Conservation (phyloP, 139 green algal genomes). For the Coelastrella sp. region DNA sequence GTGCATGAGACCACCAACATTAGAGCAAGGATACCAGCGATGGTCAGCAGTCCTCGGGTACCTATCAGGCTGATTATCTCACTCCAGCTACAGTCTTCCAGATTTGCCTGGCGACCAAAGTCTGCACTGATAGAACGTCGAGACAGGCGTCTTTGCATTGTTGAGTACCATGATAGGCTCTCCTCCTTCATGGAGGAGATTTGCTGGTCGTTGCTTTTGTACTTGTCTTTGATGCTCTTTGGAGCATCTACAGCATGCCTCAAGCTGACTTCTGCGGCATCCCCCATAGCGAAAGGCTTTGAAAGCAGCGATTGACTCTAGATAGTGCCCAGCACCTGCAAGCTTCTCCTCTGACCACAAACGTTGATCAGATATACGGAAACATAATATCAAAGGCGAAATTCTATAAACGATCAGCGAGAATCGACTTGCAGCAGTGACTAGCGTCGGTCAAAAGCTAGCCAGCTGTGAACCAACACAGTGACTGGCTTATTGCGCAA, state of each 20-base stretch:
- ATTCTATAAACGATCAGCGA: too few species aligned
- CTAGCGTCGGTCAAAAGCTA: too few species aligned
- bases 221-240: neutral
- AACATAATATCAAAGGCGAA: too few species aligned
- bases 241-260: neutral
- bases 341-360: too few species aligned
- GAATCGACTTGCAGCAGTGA: too few species aligned
- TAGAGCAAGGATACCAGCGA: neutral
- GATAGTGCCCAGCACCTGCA: too few species aligned
- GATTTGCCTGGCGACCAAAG: neutral
- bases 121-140: neutral
- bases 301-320: too few species aligned
- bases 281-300: too few species aligned
- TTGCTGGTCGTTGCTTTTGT: neutral
- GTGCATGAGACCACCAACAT: neutral
- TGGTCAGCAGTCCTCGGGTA: neutral
- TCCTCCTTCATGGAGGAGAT: neutral
- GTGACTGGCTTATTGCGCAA: too few species aligned
- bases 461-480: too few species aligned
- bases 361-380: too few species aligned
- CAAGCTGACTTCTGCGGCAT: neutral
- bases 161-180: neutral
- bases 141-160: neutral
- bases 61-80: neutral
- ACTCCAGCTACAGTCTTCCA: neutral